Base-by-base conservation (phyloP, 495 filamentous ascomycete species). In the Annulohypoxylon nitens region DNA sequence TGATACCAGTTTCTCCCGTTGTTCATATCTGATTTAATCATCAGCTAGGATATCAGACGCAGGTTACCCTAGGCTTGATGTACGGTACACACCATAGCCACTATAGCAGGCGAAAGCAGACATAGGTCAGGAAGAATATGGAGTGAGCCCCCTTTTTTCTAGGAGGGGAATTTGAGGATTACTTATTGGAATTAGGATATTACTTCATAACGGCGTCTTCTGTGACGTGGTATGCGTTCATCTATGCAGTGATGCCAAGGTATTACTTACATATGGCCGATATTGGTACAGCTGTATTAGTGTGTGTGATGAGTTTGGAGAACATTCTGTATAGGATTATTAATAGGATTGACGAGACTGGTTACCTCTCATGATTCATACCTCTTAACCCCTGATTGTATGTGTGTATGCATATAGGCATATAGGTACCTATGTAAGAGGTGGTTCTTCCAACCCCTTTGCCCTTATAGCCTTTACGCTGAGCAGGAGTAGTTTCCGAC, bases 1-100 rank as follows among this genome's bases (percentile, higher is more conserved):
- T 54, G 57, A 25, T 64, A 48, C 41, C 50, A 43, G 57, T 54
- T 60, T 60, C 30, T 70, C 50, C 50, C 47, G 43, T 67, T 70
- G 72, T 67, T 66, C 65, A 70, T 67, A 70, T 53, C 59, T 61
- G 65, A 58, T 75, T 70, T 55, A 70, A 23, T 61, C 20, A 48
- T 37, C 39, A 51, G 45, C 67, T 70, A 75, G 72, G 72, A 75
- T 75, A 75, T 59, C 34, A 39, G 53, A 64, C 39, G 53, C 12
- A 25, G 58, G 26, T 70, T 48, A 53, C 64, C 63, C 63, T 64
- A 67, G 34, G 58, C 67, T 70, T 64, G 59, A 67, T 68, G 57
- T 62, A 70, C 39, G 66, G 33, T 37, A 34, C 30, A 57, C 53
- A 37, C 30, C 33, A 57, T 57, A 57, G 16, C 53, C 53, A 37